phyloP scores from a whole-genome alignment of 139 green algal genomes.

The Tetraselmis chui region DNA sequence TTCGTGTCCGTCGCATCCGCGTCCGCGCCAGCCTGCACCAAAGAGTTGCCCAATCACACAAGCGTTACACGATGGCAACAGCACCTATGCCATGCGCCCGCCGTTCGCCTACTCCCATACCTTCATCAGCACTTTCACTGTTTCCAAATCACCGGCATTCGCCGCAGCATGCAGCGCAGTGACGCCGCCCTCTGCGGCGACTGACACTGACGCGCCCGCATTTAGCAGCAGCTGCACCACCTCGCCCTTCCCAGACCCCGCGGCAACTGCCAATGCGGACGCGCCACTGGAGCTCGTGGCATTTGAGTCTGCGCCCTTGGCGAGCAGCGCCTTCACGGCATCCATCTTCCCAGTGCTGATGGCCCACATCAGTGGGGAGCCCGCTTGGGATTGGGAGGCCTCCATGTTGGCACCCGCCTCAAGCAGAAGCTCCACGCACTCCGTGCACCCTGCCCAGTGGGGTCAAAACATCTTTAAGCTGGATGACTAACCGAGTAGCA shows the following conservation, averaged over 20 bases:
- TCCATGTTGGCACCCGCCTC: constrained; percentile 18
- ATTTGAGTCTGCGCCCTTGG: constrained; percentile 9
- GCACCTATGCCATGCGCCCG: no score
- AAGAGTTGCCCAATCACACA: background rate
- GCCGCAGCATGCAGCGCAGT: constrained; percentile 38
- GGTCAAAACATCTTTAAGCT: no score
- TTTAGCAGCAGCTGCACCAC: constrained; percentile 9
- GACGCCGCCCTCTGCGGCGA: constrained; percentile 19
- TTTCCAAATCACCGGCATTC: constrained; percentile 13
- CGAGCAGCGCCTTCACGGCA: constrained; percentile 16
- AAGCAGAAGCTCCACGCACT: constrained; percentile 12
- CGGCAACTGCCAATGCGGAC: constrained; percentile 17
- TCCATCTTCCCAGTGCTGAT: constrained; percentile 11
- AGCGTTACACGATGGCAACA: background rate
- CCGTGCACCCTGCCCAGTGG: constrained; percentile 1
- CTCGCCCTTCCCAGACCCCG: constrained; percentile 5
- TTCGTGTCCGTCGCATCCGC: constrained; percentile 19
- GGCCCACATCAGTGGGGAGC: constrained; percentile 31
- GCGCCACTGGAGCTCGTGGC: constrained; percentile 3
- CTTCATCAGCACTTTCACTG: constrained; percentile 27
- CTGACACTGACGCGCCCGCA: constrained; percentile 15
- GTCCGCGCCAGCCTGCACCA: constrained; percentile 24
- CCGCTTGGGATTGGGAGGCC: constrained; percentile 12
- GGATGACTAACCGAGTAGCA: background rate
- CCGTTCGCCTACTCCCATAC: no score